These are phyloP conservation scores for Aspergillus kassunensis DNA, from an alignment of 495 filamentous ascomycete species.

Conservation along the genomic window DNA sequence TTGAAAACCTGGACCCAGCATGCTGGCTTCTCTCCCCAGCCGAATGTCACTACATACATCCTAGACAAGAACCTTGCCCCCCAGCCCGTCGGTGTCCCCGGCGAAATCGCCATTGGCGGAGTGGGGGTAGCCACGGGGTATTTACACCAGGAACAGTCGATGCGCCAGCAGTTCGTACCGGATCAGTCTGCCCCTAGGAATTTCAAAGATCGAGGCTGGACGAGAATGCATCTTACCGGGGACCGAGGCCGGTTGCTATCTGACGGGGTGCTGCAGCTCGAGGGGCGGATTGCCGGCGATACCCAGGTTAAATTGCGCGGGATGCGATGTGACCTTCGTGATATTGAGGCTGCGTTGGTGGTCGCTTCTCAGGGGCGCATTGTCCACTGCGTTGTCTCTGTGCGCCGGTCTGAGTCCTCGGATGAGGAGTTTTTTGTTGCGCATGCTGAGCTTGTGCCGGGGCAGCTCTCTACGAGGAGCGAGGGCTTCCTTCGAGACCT, in stretches of 20 bases:
- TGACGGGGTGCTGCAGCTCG: slow-evolving; percentile 26
- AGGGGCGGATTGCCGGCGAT: slow-evolving; percentile 34
- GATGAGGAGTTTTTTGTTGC: slow-evolving; percentile 25
- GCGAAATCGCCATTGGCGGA: slow-evolving; percentile 37
- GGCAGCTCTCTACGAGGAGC: background rate
- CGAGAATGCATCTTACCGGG: slow-evolving; percentile 18
- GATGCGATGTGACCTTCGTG: slow-evolving; percentile 46
- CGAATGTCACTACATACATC: slow-evolving; percentile 42
- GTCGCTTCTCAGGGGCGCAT: slow-evolving; percentile 19
- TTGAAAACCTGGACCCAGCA: background rate
- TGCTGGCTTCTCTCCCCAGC: background rate
- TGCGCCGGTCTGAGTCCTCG: background rate
- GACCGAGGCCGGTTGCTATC: slow-evolving; percentile 14
- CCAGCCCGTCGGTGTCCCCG: slow-evolving; percentile 43
- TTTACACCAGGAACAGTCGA: slow-evolving; percentile 31
- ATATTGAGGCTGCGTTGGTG: slow-evolving; percentile 39
- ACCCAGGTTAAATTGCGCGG: slow-evolving; percentile 49
- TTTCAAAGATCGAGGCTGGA: background rate
- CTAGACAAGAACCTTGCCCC: slow-evolving; percentile 35
- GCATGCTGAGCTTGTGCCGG: slow-evolving; percentile 18
- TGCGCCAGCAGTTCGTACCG: slow-evolving; percentile 23
- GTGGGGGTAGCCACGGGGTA: slow-evolving; percentile 36
- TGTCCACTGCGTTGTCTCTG: slow-evolving; percentile 25
- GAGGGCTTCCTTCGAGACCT: background rate
- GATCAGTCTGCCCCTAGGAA: too few species aligned